Conservation (phyloP, 2,329 filamentous ascomycete genomes). For the Colletotrichum zoysiae region DNA sequence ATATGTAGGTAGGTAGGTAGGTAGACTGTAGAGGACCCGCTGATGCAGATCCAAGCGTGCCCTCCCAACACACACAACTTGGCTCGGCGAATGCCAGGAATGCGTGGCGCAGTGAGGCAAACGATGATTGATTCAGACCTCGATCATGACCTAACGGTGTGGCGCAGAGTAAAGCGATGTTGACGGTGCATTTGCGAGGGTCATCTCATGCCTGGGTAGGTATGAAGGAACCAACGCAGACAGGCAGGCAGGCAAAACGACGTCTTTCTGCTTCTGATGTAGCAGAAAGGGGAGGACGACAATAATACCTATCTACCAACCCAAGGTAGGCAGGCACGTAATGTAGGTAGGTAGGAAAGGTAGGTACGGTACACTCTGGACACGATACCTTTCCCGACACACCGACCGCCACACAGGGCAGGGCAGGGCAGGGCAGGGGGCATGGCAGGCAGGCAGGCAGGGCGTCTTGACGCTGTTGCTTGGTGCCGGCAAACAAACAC, state of each 20-base stretch:
- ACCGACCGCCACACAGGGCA: background rate
- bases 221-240: too few relatives aligned
- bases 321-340: too few relatives aligned
- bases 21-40: background rate
- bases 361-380: constrained; percentile 11
- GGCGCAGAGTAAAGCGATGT: background rate
- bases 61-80: background rate
- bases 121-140: background rate
- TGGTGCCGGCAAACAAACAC: background rate
- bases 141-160: background rate
- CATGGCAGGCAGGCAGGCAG: too few relatives aligned
- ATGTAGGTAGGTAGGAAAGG: background rate
- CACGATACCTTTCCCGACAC: constrained; percentile 10
- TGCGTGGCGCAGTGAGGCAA: background rate
- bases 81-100: background rate
- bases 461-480: background rate
- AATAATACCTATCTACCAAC: too few relatives aligned
- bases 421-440: background rate
- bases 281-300: background rate
- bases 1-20: too few relatives aligned
- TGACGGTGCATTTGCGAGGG: background rate
- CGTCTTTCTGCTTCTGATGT: constrained; percentile 25
- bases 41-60: background rate
- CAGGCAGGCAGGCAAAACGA: too few relatives aligned
- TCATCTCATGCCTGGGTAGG: background rate